Conservation (phyloP, 2,329 filamentous ascomycete genomes). For the Ramichloridium luteum region DNA sequence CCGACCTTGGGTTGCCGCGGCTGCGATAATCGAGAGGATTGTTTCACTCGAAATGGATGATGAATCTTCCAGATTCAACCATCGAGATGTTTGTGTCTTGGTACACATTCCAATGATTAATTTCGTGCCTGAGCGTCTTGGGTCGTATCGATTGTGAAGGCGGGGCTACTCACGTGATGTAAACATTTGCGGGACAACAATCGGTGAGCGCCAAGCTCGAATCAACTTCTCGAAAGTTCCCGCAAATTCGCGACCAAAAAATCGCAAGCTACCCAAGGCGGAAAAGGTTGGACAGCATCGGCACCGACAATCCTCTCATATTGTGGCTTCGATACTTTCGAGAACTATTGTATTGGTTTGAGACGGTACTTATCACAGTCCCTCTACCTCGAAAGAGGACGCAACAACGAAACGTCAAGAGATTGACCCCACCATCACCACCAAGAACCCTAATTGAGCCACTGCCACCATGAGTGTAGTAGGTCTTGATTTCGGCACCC, state of each 20-base stretch:
- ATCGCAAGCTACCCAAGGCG: no score
- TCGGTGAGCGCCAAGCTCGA: neutral
- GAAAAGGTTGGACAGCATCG: neutral
- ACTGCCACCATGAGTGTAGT: slow-evolving; percentile 1
- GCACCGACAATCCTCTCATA: neutral
- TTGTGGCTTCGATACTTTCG: neutral
- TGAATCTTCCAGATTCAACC: no score
- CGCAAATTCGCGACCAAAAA: neutral
- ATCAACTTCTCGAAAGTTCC: neutral
- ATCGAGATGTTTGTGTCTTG: no score
- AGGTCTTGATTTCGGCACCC: slow-evolving; percentile 77
- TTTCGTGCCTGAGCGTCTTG: no score
- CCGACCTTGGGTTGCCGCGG: no score
- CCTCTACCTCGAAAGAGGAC: no score
- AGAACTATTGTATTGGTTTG: neutral
- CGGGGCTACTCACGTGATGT: no score
- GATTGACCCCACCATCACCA: neutral
- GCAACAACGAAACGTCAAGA: neutral
- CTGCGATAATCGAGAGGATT: no score
- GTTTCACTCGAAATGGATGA: no score
- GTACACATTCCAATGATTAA: no score
- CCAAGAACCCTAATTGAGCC: neutral
- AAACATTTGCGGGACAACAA: no score
- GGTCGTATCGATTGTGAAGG: no score
- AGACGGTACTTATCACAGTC: neutral